Base-by-base conservation (phyloP, 2,329 filamentous ascomycete species). In the Tolypocladium paradoxum region DNA sequence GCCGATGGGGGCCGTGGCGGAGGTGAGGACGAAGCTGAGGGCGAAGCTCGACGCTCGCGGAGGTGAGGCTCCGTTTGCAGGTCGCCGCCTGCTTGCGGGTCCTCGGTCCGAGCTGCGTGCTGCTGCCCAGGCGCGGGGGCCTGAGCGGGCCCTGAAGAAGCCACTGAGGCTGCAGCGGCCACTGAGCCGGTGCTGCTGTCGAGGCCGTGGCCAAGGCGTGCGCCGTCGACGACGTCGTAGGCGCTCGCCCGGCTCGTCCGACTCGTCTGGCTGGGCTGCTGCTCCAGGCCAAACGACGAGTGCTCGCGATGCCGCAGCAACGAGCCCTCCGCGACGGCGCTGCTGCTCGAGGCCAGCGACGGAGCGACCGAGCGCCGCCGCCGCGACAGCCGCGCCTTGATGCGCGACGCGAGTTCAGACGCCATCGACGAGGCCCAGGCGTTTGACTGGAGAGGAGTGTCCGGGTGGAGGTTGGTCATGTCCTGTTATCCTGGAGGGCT, bases 301-400 rank as follows among this genome's bases (percentile, higher is more conserved):
- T 50, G 50, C 33, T 57, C 31, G 22, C 45, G 56, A 11, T 22
- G 50, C 18, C 46, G 43, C 33, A 46, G 38, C 54, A 40, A 60
- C 54, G 48, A 58, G 54, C 40, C 53, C 46, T 57, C 64, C 58
- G 58, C 57, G 61, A 45, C 36, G 20, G 38, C 51, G 55, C 51
- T 53, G 52, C 58, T 67, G 50, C 66, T 67, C 50, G 72, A 69
- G 34, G 64, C 60, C 54, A 71, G 58, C 38, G 71, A 69, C 47
- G 66, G 65, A 33, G 67, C 60, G 35, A 66, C 64, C 52, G 74
- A 76, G 54, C 72, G 68, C 57, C 73, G 68, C 55, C 65, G 60
- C 45, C 73, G 65, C 52, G 71, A 65, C 55, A 77, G 71, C 57
- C 70, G 74, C 60, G 73, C 73, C 63, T 72, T 71, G 61, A 78